phyloP scores from a whole-genome alignment of 2,329 filamentous ascomycete species.

The Apiospora saccharicola region DNA sequence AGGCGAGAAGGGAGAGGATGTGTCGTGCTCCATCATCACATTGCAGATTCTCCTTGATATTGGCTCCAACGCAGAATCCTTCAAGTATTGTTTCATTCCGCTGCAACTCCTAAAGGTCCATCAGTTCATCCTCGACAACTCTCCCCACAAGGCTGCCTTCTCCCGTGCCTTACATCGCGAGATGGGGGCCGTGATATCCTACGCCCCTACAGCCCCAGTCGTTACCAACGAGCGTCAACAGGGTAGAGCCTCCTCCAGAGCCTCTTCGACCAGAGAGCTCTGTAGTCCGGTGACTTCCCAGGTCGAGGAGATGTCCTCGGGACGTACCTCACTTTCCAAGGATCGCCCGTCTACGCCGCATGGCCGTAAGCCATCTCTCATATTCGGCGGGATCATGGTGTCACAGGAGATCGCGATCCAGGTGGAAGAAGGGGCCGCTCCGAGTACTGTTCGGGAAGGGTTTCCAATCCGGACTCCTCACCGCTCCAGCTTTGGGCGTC shows the following conservation, averaged over 20 bases:
- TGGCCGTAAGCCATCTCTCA: slow-evolving; percentile 29
- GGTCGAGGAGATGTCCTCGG: neutral
- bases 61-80: slow-evolving; percentile 59
- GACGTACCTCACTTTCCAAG: slow-evolving; percentile 34
- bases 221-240: slow-evolving; percentile 41
- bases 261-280: neutral
- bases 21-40: slow-evolving; percentile 52
- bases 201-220: slow-evolving; percentile 41
- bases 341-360: slow-evolving; percentile 32
- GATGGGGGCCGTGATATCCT: slow-evolving; percentile 47
- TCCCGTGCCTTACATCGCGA: slow-evolving; percentile 67
- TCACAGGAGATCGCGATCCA: slow-evolving; percentile 59
- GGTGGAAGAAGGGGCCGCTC: neutral
- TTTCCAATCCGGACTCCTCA: neutral
- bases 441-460: neutral
- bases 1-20: slow-evolving; percentile 23
- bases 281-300: neutral
- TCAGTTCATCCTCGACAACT: slow-evolving; percentile 66
- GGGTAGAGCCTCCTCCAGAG: neutral
- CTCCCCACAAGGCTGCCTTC: slow-evolving; percentile 65
- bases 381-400: slow-evolving; percentile 66
- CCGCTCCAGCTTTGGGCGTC: slow-evolving; percentile 3
- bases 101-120: slow-evolving; percentile 71
- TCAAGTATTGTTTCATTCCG: slow-evolving; percentile 65
- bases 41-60: slow-evolving; percentile 71